phyloP scores from a whole-genome alignment of 441 rosid genomes.

The Biscutella auriculata region DNA sequence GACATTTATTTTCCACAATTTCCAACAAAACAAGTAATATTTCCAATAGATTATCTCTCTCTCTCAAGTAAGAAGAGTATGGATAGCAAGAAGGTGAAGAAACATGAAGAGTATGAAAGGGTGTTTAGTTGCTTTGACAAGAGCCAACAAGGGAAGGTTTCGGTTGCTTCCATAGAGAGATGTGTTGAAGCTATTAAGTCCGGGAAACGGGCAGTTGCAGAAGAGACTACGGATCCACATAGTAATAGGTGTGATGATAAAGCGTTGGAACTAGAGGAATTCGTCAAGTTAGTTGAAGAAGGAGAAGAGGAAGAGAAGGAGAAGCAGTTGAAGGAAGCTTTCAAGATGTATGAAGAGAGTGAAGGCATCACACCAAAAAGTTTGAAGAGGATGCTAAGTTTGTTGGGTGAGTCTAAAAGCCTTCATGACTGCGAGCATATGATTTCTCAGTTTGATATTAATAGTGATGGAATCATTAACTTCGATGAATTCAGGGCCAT shows the following conservation, averaged over 20 bases:
- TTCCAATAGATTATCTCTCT: too few relatives aligned
- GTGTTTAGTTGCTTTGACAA: conserved; percentile 36
- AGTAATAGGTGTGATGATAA: too few relatives aligned
- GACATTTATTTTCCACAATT: background rate
- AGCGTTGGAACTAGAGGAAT: conserved; percentile 48
- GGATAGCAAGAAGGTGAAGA: conserved; percentile 17
- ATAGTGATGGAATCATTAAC: conserved; percentile 65
- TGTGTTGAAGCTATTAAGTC: conserved; percentile 31
- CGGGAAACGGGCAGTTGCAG: conserved; percentile 21
- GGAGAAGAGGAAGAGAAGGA: conserved; percentile 51
- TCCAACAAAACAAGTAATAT: too few relatives aligned
- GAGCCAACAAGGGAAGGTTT: conserved; percentile 47
- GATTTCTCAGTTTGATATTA: conserved; percentile 49
- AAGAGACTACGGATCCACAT: conserved; percentile 27
- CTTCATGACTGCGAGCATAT: conserved; percentile 41
- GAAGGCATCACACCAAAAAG: conserved; percentile 57
- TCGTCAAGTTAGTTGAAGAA: conserved; percentile 38
- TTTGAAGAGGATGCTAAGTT: conserved; percentile 51
- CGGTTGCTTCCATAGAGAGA: conserved; percentile 35
- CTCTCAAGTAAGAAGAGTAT: background rate
- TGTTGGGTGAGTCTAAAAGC: conserved; percentile 41
- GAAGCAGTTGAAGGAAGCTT: conserved; percentile 49
- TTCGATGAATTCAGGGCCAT: conserved; percentile 66
- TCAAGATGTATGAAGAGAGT: conserved; percentile 50
- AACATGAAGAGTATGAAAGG: conserved; percentile 27